Percentiles rank a stretch among this genome's conserved stretches.
Evolutionary conservation across 2,329 filamentous ascomycete genomes (phyloP).

Genomic region (Arthrocladium fulminans): DNA sequence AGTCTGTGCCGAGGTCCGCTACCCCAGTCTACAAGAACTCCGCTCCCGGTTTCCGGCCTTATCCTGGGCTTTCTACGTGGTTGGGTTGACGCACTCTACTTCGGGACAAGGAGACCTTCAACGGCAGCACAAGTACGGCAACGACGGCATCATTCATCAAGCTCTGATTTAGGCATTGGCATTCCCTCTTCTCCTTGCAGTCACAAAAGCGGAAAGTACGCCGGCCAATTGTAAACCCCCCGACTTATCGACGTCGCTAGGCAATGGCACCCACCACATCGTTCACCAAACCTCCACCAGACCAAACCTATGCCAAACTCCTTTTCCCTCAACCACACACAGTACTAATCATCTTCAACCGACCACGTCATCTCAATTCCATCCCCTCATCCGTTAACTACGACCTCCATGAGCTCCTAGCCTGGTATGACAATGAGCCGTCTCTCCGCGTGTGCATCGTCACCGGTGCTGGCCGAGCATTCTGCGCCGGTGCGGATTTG

Average conservation of each 20-base stretch:
- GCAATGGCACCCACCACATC: slow-evolving; percentile 13
- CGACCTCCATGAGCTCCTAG: slow-evolving; percentile 33
- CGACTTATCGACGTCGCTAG: too few relatives aligned
- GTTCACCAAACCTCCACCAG: slow-evolving; percentile 27
- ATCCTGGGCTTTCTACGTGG: not conserved
- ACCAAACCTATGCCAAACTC: slow-evolving; percentile 27
- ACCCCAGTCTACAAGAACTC: not conserved
- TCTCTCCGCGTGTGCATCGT: slow-evolving; percentile 33
- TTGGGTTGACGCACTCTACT: too few relatives aligned
- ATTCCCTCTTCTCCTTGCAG: too few relatives aligned
- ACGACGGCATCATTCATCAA: too few relatives aligned
- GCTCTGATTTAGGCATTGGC: too few relatives aligned
- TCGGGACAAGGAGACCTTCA: too few relatives aligned
- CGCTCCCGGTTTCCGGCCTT: not conserved
- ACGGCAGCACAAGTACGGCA: too few relatives aligned
- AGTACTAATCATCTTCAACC: slow-evolving; percentile 40
- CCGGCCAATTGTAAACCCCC: too few relatives aligned
- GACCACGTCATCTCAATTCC: slow-evolving; percentile 36
- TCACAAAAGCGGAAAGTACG: too few relatives aligned
- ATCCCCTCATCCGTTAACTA: slow-evolving; percentile 32
- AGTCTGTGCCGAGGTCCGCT: not conserved
- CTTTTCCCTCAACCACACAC: slow-evolving; percentile 36
- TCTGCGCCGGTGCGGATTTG: slow-evolving; percentile 38
- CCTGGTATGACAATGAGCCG: slow-evolving; percentile 39
- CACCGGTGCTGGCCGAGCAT: slow-evolving; percentile 35